Conservation (phyloP, 208 protist species). For the Leptomonas pyrrhocoris region DNA sequence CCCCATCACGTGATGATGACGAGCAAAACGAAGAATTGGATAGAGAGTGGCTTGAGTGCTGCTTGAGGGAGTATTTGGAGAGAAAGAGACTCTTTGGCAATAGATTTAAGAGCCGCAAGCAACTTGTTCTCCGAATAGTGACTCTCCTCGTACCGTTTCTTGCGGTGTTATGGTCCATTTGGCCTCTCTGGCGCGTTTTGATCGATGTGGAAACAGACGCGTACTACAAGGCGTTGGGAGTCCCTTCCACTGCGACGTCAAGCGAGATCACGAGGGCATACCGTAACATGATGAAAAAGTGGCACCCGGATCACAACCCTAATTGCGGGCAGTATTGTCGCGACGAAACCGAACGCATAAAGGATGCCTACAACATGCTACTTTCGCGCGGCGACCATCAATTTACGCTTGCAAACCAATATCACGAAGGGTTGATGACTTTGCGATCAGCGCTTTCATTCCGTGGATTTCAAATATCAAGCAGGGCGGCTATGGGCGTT, state of each 20-base stretch:
- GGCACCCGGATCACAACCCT: constrained; percentile 87
- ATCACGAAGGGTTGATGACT: constrained; percentile 62
- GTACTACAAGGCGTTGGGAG: constrained; percentile 62
- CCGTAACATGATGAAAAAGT: constrained; percentile 68
- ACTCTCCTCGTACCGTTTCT: constrained; percentile 34
- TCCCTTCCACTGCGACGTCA: constrained; percentile 40
- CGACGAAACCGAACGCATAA: constrained; percentile 59
- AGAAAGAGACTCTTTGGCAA: constrained; percentile 51
- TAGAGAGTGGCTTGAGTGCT: constrained; percentile 67
- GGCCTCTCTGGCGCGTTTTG: constrained; percentile 80
- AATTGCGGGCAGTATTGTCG: constrained; percentile 71
- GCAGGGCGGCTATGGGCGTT: constrained; percentile 60
- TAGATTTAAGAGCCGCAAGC: constrained; percentile 21
- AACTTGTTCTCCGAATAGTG: constrained; percentile 33
- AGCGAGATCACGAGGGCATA: constrained; percentile 79
- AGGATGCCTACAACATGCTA: constrained; percentile 81
- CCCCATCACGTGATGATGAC: constrained; percentile 12
- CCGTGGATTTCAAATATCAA: constrained; percentile 72
- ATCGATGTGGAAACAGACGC: constrained; percentile 74
- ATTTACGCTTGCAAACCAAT: constrained; percentile 62
- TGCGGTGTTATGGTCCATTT: constrained; percentile 43
- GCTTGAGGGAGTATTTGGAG: constrained; percentile 72
- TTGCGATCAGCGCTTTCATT: constrained; percentile 80
- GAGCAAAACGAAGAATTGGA: background rate
- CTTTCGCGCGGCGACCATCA: constrained; percentile 63